Conservation (phyloP, 2,329 filamentous ascomycete genomes). For the Fusarium sp. region DNA sequence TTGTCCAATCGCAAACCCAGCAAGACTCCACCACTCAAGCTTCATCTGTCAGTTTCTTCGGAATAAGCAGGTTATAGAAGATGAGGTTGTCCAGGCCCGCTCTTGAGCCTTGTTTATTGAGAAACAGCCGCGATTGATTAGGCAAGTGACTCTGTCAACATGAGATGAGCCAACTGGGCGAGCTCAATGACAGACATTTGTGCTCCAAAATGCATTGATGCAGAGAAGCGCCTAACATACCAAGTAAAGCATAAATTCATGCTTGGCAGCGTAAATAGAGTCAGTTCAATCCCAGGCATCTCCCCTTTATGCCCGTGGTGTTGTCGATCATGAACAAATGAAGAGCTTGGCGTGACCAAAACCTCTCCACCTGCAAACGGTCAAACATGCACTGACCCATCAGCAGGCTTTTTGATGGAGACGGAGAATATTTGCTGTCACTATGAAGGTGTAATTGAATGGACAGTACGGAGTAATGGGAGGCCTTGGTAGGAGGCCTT, state of each 20-base stretch:
- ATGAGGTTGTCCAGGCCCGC: neutral
- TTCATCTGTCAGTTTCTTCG: constrained; percentile 8
- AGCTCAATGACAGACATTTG: constrained; percentile 31
- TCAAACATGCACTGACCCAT: neutral
- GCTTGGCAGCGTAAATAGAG: constrained; percentile 2
- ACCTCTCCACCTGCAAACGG: neutral
- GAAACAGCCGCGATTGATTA: constrained; percentile 14
- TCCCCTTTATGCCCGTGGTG: constrained; percentile 18
- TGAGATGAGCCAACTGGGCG: constrained; percentile 32
- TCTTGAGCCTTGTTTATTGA: constrained; percentile 1
- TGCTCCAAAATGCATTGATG: neutral
- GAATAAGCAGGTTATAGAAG: neutral
- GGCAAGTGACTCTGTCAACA: constrained; percentile 2
- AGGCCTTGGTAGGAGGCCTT: constrained; percentile 17
- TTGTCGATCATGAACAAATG: constrained; percentile 29
- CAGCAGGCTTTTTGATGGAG: neutral
- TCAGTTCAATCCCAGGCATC: neutral
- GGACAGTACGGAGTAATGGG: neutral
- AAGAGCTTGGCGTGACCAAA: constrained; percentile 27
- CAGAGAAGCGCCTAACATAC: neutral
- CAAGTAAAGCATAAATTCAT: constrained; percentile 9
- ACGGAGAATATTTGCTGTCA: neutral
- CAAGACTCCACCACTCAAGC: constrained; percentile 11
- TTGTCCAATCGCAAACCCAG: constrained; percentile 6
- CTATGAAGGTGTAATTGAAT: neutral